These are phyloP conservation scores for Raphanus raphanistrum DNA, from an alignment of 345 rosid species.

Conservation along the genomic window DNA sequence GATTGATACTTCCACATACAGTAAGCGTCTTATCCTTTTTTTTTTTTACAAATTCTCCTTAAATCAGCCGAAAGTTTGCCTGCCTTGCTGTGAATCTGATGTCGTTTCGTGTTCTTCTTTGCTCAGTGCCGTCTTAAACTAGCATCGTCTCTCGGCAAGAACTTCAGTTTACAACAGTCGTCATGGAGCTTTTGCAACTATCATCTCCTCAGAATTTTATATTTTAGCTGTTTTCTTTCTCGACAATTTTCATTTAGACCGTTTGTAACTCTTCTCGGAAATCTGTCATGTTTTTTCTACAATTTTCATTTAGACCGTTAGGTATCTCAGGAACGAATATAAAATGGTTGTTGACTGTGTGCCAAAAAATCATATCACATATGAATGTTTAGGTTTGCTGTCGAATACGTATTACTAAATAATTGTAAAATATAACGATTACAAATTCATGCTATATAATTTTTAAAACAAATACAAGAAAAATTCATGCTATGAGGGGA, in stretches of 20 bases:
- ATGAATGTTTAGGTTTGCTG: background rate
- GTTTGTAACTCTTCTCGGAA: conserved; percentile 5
- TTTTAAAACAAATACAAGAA: no score
- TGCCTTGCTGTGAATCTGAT: background rate
- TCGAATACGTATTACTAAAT: no score
- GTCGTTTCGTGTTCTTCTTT: background rate
- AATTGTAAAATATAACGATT: no score
- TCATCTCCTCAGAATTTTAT: background rate
- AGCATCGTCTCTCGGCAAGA: background rate
- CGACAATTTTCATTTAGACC: background rate
- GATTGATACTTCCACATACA: conserved; percentile 90
- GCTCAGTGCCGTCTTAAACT: conserved; percentile 15
- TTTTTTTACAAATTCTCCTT: background rate
- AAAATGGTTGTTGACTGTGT: background rate
- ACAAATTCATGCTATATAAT: no score
- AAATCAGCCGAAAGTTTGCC: background rate
- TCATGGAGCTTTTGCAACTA: background rate
- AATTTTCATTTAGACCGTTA: no score
- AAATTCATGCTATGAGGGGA: no score
- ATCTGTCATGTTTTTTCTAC: conserved; percentile 3
- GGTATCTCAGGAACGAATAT: background rate
- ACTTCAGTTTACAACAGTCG: background rate
- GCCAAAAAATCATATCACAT: background rate
- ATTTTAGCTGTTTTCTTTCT: background rate
- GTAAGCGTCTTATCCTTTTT: conserved; percentile 42